phyloP scores from a whole-genome alignment of 1,284 basidiomycete species.

The Rhodotorula sp. region DNA sequence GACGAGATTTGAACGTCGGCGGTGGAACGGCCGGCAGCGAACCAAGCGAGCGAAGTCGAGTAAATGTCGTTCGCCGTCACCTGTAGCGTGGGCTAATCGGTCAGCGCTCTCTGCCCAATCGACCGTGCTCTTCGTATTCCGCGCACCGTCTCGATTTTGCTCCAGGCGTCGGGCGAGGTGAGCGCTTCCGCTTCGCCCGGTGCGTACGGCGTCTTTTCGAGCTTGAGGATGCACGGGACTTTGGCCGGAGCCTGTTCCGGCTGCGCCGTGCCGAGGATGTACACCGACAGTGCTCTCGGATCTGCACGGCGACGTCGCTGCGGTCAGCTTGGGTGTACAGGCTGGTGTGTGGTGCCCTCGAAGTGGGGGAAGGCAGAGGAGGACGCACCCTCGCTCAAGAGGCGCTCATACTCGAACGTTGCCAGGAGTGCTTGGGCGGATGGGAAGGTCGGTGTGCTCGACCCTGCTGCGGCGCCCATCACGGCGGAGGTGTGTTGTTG shows the following conservation, averaged over 20 bases:
- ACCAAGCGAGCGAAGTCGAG: conserved; percentile 43
- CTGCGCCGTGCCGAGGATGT: conserved; percentile 54
- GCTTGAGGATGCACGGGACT: conserved; percentile 59
- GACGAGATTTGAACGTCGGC: conserved; percentile 34
- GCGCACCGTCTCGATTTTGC: conserved; percentile 28
- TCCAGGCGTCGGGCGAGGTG: conserved; percentile 19
- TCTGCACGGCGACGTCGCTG: conserved; percentile 50
- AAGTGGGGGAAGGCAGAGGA: not conserved
- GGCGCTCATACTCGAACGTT: conserved; percentile 57
- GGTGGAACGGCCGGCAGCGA: conserved; percentile 12
- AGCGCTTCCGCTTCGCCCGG: conserved; percentile 43
- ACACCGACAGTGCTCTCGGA: conserved; percentile 56
- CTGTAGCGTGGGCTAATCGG: not conserved
- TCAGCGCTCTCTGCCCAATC: not conserved
- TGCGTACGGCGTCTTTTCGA: conserved; percentile 61
- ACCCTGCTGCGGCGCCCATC: conserved; percentile 9
- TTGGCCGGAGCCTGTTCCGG: conserved; percentile 45
- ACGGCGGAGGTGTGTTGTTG: not conserved
- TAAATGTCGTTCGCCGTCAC: conserved; percentile 46
- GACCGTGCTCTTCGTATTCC: not conserved
- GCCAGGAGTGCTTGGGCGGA: conserved; percentile 41
- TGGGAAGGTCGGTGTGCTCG: conserved; percentile 12
- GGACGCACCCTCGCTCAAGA: conserved; percentile 61
- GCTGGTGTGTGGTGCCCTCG: not conserved
- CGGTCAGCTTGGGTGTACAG: not conserved